These are phyloP conservation scores for Maudiozyma saulgeensis DNA, from an alignment of 805 yeast species.

Conservation along the genomic window DNA sequence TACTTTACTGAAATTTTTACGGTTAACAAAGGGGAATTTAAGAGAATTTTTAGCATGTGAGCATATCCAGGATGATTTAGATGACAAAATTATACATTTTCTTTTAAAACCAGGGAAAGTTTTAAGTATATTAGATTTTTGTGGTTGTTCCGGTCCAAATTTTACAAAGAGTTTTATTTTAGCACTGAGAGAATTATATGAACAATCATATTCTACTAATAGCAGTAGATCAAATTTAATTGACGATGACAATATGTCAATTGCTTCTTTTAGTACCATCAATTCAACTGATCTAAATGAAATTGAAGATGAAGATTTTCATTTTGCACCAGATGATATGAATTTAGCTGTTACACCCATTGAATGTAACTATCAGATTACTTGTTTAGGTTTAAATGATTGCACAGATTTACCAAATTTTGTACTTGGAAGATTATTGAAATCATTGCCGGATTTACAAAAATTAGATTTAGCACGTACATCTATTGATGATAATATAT, in stretches of 20 bases:
- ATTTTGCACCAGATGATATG: neutral
- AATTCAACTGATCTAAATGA: constrained; percentile 1
- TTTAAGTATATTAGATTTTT: constrained; percentile 69
- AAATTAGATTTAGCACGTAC: constrained; percentile 79
- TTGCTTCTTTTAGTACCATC: constrained; percentile 1
- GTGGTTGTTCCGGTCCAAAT: constrained; percentile 67
- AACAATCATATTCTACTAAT: neutral
- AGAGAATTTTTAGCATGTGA: constrained; percentile 77
- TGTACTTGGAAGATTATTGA: constrained; percentile 35
- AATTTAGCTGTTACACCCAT: constrained; percentile 14
- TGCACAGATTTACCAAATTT: constrained; percentile 65
- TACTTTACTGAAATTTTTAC: constrained; percentile 57
- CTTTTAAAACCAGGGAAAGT: constrained; percentile 26
- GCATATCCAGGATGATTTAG: constrained; percentile 75
- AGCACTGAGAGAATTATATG: constrained; percentile 22
- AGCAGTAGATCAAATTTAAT: neutral
- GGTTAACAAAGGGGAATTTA: constrained; percentile 50
- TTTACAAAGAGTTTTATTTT: constrained; percentile 51
- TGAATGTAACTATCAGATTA: constrained; percentile 24
- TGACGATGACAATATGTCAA: neutral
- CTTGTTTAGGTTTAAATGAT: constrained; percentile 68
- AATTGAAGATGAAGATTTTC: neutral
- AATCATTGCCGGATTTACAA: constrained; percentile 51
- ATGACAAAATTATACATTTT: constrained; percentile 33
- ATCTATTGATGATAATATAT: constrained; percentile 54